Evolutionary conservation across 768 basidiomycete species (phyloP).

Genomic region (Rhodosporidiobolus sp.): DNA sequence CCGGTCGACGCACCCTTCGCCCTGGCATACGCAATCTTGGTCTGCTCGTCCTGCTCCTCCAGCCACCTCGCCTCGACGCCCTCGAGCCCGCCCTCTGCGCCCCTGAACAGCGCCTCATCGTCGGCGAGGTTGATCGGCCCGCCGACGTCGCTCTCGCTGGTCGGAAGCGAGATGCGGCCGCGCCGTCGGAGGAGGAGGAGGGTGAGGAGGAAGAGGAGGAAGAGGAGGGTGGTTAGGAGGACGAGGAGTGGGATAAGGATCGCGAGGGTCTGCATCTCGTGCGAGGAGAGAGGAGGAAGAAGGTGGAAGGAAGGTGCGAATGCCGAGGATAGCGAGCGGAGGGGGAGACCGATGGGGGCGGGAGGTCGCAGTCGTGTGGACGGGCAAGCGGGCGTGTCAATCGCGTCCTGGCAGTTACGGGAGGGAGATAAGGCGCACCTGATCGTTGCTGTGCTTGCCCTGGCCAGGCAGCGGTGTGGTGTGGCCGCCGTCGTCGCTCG

Average conservation of each 20-base stretch:
- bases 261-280: slow-evolving; percentile 31
- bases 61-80: slow-evolving; percentile 91
- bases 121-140: slow-evolving; percentile 90
- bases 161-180: slow-evolving; percentile 66
- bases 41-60: slow-evolving; percentile 68
- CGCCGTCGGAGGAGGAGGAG: slow-evolving; percentile 65
- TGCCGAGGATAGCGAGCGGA: not conserved
- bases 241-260: slow-evolving; percentile 89
- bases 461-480: not conserved
- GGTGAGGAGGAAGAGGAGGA: slow-evolving; percentile 89
- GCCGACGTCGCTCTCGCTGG: slow-evolving; percentile 60
- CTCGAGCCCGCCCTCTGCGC: slow-evolving; percentile 89
- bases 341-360: not conserved
- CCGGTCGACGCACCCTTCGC: slow-evolving; percentile 68
- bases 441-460: not conserved
- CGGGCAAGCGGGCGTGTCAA: not conserved
- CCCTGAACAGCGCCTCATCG: slow-evolving; percentile 69
- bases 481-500: not conserved
- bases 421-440: not conserved
- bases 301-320: too few species aligned
- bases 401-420: not conserved
- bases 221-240: slow-evolving; percentile 85
- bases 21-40: slow-evolving; percentile 68
- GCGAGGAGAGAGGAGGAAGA: not conserved
- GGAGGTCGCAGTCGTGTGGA: not conserved